These are phyloP conservation scores for Myriosclerotinia scirpicola DNA, from an alignment of 2,329 filamentous ascomycete species.

Conservation along the genomic window DNA sequence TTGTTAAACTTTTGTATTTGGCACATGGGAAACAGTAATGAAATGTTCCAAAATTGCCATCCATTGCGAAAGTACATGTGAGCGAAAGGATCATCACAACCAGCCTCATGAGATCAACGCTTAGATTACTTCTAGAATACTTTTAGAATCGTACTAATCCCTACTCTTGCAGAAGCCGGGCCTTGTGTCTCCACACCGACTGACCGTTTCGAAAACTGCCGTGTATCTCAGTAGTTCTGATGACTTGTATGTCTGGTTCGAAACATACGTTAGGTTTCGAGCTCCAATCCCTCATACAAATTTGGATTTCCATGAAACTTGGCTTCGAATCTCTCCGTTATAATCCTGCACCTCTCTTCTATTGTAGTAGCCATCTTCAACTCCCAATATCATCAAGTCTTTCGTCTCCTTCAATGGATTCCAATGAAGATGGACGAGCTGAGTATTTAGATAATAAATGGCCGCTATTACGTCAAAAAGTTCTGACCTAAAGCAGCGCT, in stretches of 20 bases:
- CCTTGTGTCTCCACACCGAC: conserved; percentile 4
- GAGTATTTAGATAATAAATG: no score
- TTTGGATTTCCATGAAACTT: not conserved
- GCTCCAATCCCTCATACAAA: not conserved
- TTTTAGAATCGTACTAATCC: not conserved
- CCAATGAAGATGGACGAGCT: no score
- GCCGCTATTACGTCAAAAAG: no score
- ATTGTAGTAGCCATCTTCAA: not conserved
- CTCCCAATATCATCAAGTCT: not conserved
- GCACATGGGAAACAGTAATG: not conserved
- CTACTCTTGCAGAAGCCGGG: conserved; percentile 1
- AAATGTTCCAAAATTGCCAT: not conserved
- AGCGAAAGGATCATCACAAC: not conserved
- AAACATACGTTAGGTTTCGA: not conserved
- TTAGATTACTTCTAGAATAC: not conserved
- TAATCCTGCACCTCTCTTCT: not conserved
- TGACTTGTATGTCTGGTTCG: not conserved
- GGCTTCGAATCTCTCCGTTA: not conserved
- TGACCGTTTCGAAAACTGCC: not conserved
- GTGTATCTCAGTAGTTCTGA: not conserved
- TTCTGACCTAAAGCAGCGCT: no score
- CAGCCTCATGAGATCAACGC: conserved; percentile 1
- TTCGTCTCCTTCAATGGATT: not conserved
- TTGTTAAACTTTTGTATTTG: not conserved
- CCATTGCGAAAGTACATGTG: not conserved